Percentiles rank a stretch among this genome's conserved stretches.
Conservation (phyloP, 129 eudicot genomes). For the Helianthus annuus region HanXRQr2.0-SUNRISE NC_035447.2:4091877-4092376, state of each 20-base stretch:
- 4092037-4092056: conserved; percentile 48
- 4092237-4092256: no score
- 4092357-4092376: no score
- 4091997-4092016: conserved; percentile 99
- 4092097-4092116: conserved; percentile 39
- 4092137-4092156: background rate
- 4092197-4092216: no score
- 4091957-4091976: conserved; percentile 85
- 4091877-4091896: conserved; percentile 12
- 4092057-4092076: conserved; percentile 33
- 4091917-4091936: background rate
- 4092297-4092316: no score
- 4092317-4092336: no score
- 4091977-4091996: conserved; percentile 96
- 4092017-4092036: conserved; percentile 84
- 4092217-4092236: no score
- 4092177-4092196: background rate
- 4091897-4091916: background rate
- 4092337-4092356: no score
- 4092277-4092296: no score
- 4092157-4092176: background rate
- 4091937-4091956: conserved; percentile 32
- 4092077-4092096: conserved; percentile 25
- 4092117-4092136: background rate
- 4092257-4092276: no score